Base-by-base conservation (phyloP, 2,329 filamentous ascomycete genomes). In the Chaetomium olivaceum region DNA sequence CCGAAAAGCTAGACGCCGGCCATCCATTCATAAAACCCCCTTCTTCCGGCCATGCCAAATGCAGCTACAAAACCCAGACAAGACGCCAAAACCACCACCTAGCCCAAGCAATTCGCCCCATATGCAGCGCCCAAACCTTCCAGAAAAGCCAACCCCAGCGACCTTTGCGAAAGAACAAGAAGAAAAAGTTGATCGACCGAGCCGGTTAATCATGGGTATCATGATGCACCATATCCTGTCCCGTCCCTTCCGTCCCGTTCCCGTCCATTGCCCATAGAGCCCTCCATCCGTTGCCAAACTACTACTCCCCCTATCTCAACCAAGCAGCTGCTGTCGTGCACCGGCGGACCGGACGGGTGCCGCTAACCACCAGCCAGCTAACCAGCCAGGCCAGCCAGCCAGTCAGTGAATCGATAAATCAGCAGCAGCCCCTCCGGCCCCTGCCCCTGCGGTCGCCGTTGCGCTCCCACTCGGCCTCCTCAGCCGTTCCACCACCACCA, bases 121-220 rank as follows among this genome's bases (percentile, higher is more conserved):
- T 33, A 64, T 64, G 62, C 62, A 55, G 52, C 56, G 51, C 25
- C 36, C 36, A 39, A 36, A 29, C 46, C 39, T n/a, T 11, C n/a
- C 9, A 31, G 12, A 52, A 52, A 50, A 39, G 23, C n/a, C 43
- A 57, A 61, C 6, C 52, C 52, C 29, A 61, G 57, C 58, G 36
- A 52, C 39, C 21, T 33, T 19, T 9, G 19, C 33, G 33, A 43
- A 43, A 43, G 16, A 43, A 43, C 5, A 43, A 43, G 5, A 43
- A 43, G 16, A 19, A 46, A 57, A 58, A n/a, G 43, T 6, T 58
- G 54, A 58, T 33, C 36, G 48, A 62, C 63, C 63, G 25, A 54
- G 48, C 36, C 55, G 59, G 58, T 55, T 39, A 55, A 59, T 25
- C 59, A 62, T 56, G 59, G 55, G 59, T 65, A 62, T 65, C 63